phyloP scores from a whole-genome alignment of 768 basidiomycete species.

The Lanmaoa rubissima region DNA sequence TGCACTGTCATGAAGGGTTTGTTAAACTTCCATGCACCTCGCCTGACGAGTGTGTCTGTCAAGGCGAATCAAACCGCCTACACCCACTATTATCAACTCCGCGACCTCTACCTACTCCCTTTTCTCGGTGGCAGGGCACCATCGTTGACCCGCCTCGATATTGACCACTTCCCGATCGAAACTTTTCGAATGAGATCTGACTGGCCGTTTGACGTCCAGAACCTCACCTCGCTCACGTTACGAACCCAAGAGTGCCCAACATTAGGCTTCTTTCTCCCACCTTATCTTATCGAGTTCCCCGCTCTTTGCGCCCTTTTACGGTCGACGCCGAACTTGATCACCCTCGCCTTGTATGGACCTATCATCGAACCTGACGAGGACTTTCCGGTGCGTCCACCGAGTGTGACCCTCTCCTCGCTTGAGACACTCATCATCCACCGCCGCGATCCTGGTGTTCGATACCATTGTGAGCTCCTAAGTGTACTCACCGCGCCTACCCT shows the following conservation, averaged over 20 bases:
- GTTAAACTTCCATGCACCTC: neutral
- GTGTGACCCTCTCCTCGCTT: conserved; percentile 4
- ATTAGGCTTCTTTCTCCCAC: conserved; percentile 4
- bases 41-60: conserved; percentile 10
- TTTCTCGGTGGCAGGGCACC: conserved; percentile 14
- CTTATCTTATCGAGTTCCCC: conserved; percentile 17
- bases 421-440: conserved; percentile 19
- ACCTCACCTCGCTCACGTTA: conserved; percentile 15
- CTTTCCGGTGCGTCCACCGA: neutral
- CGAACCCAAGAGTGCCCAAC: conserved; percentile 11
- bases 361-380: conserved; percentile 15
- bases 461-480: conserved; percentile 13
- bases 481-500: conserved; percentile 10
- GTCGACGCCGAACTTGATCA: conserved; percentile 6
- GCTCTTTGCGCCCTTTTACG: conserved; percentile 12
- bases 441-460: conserved; percentile 12
- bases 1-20: conserved; percentile 4
- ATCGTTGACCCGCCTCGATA: conserved; percentile 10
- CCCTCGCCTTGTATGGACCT: conserved; percentile 14
- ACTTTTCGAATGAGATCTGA: neutral
- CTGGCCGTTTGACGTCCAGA: conserved; percentile 6
- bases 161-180: conserved; percentile 19
- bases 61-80: conserved; percentile 6
- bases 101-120: conserved; percentile 2
- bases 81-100: conserved; percentile 4